Conservation (phyloP, 768 basidiomycete species). For the Russula griseocarnosa region DNA sequence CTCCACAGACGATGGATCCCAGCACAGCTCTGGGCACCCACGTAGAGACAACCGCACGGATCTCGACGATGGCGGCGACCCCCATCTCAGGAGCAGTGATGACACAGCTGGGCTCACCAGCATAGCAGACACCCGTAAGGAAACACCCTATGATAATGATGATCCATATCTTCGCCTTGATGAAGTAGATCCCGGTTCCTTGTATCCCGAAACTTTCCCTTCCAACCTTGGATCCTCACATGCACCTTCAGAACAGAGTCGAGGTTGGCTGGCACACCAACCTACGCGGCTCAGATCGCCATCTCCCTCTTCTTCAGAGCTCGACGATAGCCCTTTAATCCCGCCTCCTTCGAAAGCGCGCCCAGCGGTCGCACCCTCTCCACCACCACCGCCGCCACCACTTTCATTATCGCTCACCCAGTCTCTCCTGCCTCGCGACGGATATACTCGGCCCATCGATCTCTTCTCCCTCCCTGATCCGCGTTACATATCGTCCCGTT, state of each 20-base stretch:
- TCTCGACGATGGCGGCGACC: constrained; percentile 73
- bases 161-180: constrained; percentile 78
- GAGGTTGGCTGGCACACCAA: constrained; percentile 68
- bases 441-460: constrained; percentile 56
- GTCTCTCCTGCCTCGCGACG: constrained; percentile 73
- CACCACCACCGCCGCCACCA: constrained; percentile 44
- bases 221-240: constrained; percentile 40
- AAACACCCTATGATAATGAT: constrained; percentile 50
- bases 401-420: constrained; percentile 71
- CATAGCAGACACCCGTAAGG: constrained; percentile 30
- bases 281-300: constrained; percentile 58
- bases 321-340: constrained; percentile 43
- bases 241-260: constrained; percentile 38
- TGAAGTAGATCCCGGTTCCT: constrained; percentile 50
- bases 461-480: constrained; percentile 78
- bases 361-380: constrained; percentile 36
- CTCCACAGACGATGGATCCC: constrained; percentile 63
- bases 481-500: constrained; percentile 51
- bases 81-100: constrained; percentile 53
- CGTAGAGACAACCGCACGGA: constrained; percentile 41
- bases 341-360: constrained; percentile 45
- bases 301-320: constrained; percentile 40
- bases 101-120: constrained; percentile 34
- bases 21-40: constrained; percentile 43
- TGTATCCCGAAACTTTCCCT: constrained; percentile 37